phyloP scores from a whole-genome alignment of 1,139 yeast species.

The Zygosaccharomyces sapae region DNA sequence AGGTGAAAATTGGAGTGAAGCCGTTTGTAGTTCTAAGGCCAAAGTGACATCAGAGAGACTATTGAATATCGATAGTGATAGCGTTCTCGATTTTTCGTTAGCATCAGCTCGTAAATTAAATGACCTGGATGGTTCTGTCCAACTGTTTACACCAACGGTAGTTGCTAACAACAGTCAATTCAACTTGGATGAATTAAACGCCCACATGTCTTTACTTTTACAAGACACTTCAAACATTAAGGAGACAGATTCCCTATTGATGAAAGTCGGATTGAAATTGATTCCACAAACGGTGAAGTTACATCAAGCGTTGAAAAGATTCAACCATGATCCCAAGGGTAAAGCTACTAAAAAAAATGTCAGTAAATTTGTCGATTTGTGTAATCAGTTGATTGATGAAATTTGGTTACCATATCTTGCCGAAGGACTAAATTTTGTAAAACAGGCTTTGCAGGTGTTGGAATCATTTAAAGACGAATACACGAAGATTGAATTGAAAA shows the following conservation, averaged over 20 bases:
- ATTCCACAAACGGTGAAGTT: conserved; percentile 12
- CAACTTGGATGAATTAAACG: conserved; percentile 13
- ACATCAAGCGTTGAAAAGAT: conserved; percentile 10
- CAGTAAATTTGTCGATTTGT: conserved; percentile 9
- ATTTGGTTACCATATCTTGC: conserved; percentile 13
- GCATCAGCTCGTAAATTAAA: conserved; percentile 11
- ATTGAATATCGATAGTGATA: conserved; percentile 18
- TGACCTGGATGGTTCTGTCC: conserved; percentile 6
- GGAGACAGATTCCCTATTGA: conserved; percentile 2
- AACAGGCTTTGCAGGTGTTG: conserved; percentile 5
- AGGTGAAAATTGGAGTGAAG: conserved; percentile 8
- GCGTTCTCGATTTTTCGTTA: conserved; percentile 23
- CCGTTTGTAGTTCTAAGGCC: conserved; percentile 2
- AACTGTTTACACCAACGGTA: conserved; percentile 13
- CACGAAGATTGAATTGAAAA: conserved; percentile 9
- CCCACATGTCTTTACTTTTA: conserved; percentile 10
- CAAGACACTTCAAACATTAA: conserved; percentile 4
- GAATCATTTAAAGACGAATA: conserved; percentile 8
- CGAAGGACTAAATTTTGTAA: conserved; percentile 5
- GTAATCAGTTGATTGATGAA: conserved; percentile 7
- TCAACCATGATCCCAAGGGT: conserved; percentile 5
- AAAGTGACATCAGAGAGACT: conserved; percentile 6
- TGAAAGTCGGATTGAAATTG: conserved; percentile 6
- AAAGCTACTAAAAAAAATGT: conserved; percentile 6
- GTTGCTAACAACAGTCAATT: conserved; percentile 10